Percentiles rank a stretch among this genome's conserved stretches.
Conservation (phyloP, 2,329 filamentous ascomycete species). For the Aureobasidium subglaciale region DNA sequence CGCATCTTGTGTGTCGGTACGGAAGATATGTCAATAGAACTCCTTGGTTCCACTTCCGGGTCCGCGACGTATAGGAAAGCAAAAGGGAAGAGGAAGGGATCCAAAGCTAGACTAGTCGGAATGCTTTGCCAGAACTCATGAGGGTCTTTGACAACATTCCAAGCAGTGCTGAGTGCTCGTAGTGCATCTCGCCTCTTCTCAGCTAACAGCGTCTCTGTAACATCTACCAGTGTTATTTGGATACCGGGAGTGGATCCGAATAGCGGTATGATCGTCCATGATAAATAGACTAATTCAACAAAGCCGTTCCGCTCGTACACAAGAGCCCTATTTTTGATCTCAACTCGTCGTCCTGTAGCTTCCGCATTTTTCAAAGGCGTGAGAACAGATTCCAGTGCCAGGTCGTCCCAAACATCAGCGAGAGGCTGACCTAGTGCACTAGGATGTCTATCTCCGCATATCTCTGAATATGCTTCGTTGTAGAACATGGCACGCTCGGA, state of each 20-base stretch:
- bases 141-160: slow-evolving; percentile 9
- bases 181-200: slow-evolving; percentile 13
- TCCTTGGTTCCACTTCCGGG: neutral
- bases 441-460: slow-evolving; percentile 15
- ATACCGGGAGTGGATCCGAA: neutral
- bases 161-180: slow-evolving; percentile 2
- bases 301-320: neutral
- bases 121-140: slow-evolving; percentile 13
- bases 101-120: neutral
- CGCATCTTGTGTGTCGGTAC: neutral
- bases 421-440: neutral
- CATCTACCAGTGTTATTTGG: slow-evolving; percentile 11
- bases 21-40: neutral
- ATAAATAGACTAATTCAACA: slow-evolving; percentile 14
- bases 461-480: slow-evolving; percentile 14
- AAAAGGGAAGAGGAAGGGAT: slow-evolving; percentile 17
- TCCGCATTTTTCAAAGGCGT: neutral
- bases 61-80: slow-evolving; percentile 16
- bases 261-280: slow-evolving; percentile 15
- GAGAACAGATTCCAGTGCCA: neutral
- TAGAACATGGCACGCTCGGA: slow-evolving; percentile 15
- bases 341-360: neutral
- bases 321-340: neutral
- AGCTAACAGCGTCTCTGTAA: slow-evolving; percentile 6
- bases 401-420: neutral